Conservation (phyloP, 257 asterid species). For the Eustoma russellianum region DNA sequence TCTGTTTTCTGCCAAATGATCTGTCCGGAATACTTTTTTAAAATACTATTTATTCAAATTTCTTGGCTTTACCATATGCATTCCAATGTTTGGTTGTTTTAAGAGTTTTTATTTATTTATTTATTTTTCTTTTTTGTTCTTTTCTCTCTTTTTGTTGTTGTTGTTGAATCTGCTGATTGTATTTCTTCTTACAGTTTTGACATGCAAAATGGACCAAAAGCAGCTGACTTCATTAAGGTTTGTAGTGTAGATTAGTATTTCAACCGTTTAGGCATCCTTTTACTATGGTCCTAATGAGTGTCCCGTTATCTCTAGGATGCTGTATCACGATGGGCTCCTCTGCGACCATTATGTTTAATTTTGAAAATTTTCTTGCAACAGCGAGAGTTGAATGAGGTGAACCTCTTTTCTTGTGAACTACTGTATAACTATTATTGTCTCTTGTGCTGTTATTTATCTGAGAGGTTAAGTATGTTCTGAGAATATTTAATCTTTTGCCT, state of each 20-base stretch:
- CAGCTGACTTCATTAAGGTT: slow-evolving; percentile 91
- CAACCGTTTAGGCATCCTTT: neutral
- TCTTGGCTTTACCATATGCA: neutral
- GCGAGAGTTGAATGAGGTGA: slow-evolving; percentile 92
- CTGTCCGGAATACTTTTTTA: no score
- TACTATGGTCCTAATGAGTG: neutral
- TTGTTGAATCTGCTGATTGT: no score
- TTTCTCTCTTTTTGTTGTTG: no score
- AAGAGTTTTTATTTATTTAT: no score
- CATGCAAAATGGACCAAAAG: slow-evolving; percentile 82
- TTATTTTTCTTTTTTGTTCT: no score
- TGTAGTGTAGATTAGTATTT: neutral
- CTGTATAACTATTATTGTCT: neutral
- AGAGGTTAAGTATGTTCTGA: slow-evolving; percentile 10
- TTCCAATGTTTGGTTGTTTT: slow-evolving; percentile 2
- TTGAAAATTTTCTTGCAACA: slow-evolving; percentile 91
- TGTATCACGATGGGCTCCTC: slow-evolving; percentile 73
- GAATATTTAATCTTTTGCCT: slow-evolving; percentile 10
- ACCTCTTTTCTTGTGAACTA: slow-evolving; percentile 4
- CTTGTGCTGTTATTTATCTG: slow-evolving; percentile 4
- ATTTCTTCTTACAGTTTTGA: slow-evolving; percentile 59
- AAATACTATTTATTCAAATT: no score
- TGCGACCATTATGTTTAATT: slow-evolving; percentile 80
- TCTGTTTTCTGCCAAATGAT: no score
- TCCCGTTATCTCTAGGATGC: slow-evolving; percentile 42